Evolutionary conservation across 2,329 filamentous ascomycete genomes (phyloP).

Genomic region (Colletotrichum caudatum): DNA sequence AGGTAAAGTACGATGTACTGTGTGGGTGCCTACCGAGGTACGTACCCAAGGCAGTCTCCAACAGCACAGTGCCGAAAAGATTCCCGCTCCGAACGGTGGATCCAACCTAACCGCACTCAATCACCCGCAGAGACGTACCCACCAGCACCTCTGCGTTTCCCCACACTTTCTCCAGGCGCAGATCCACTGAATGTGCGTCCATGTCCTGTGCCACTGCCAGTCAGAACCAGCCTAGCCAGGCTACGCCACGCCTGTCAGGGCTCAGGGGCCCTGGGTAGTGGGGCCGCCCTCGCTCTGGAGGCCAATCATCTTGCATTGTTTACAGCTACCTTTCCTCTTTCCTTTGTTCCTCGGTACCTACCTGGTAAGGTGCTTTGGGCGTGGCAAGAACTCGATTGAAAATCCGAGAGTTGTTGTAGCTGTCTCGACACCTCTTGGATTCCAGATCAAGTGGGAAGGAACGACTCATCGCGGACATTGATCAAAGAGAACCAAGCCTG

Average conservation of each 20-base stretch:
- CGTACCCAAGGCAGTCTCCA: no score
- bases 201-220: conserved; percentile 28
- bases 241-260: conserved; percentile 29
- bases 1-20: no score
- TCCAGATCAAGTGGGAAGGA: conserved; percentile 18
- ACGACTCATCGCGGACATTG: not conserved
- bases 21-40: no score
- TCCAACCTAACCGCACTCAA: conserved; percentile 15
- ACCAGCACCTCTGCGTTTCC: conserved; percentile 20
- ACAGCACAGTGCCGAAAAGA: conserved; percentile 28
- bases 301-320: conserved; percentile 28
- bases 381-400: conserved; percentile 11
- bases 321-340: not conserved
- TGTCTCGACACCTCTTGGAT: conserved; percentile 18
- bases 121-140: conserved; percentile 22
- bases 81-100: conserved; percentile 13
- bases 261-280: conserved; percentile 22
- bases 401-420: conserved; percentile 23
- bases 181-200: conserved; percentile 2
- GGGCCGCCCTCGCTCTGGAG: conserved; percentile 1
- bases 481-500: conserved; percentile 7
- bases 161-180: conserved; percentile 40
- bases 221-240: conserved; percentile 20
- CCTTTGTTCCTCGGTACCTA: conserved; percentile 4
- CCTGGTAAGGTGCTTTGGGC: no score